Evolutionary conservation across 805 yeast species (phyloP).

Genomic region (Metschnikowia lunata): DNA sequence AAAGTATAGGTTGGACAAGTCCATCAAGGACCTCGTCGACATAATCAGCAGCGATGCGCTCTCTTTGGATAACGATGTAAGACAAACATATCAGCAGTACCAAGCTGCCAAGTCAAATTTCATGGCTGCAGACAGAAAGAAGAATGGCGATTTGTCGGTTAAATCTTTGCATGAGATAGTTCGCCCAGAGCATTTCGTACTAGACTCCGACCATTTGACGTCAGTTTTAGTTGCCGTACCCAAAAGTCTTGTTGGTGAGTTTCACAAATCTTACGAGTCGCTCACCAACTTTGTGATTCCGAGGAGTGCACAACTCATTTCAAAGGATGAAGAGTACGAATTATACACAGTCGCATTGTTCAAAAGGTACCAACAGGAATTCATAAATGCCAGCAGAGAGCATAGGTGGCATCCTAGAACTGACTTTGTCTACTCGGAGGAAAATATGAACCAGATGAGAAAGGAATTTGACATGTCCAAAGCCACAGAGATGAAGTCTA

Average conservation of each 20-base stretch:
- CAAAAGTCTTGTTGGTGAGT: slow-evolving; percentile 52
- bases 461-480: slow-evolving; percentile 75
- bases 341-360: slow-evolving; percentile 80
- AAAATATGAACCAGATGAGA: slow-evolving; percentile 62
- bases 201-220: slow-evolving; percentile 79
- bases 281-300: slow-evolving; percentile 84
- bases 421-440: slow-evolving; percentile 84
- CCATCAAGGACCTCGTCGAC: slow-evolving; percentile 71
- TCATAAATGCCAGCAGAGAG: slow-evolving; percentile 70
- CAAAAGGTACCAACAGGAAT: slow-evolving; percentile 72
- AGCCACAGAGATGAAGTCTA: slow-evolving; percentile 66
- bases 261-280: slow-evolving; percentile 69
- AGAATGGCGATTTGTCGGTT: slow-evolving; percentile 88
- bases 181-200: slow-evolving; percentile 74
- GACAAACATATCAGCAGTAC: slow-evolving; percentile 68
- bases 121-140: slow-evolving; percentile 86
- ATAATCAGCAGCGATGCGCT: slow-evolving; percentile 71
- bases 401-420: slow-evolving; percentile 82
- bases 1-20: slow-evolving; percentile 79
- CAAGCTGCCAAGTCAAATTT: slow-evolving; percentile 79
- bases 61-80: slow-evolving; percentile 80
- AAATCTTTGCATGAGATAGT: slow-evolving; percentile 89
- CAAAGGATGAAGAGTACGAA: slow-evolving; percentile 67
- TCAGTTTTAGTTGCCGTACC: slow-evolving; percentile 91
- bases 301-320: slow-evolving; percentile 69